Evolutionary conservation across 208 protist genomes (phyloP), one percentile per base, ranked within the genome.

Genomic region (Naegleria gruberi): DNA sequence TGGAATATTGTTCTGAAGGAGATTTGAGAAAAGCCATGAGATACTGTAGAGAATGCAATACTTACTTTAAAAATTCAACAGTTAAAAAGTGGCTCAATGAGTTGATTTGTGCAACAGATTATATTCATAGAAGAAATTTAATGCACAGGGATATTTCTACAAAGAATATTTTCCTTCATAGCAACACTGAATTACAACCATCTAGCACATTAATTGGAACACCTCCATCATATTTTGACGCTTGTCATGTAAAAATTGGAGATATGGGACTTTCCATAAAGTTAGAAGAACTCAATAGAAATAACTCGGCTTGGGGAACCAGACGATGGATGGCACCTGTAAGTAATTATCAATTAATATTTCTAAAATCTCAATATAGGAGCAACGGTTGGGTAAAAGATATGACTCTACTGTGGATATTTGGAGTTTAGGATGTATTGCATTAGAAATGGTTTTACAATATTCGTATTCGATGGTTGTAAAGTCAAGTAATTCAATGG

Each of bases 251-350:
- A 55, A 93, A 93, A 84, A 77, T 94, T 12, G 93, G 86, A 19
- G 93, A 94, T 51, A 92, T 94, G 51, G 93, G 93, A n/a, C 93
- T 93, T 30, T 91, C 91, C 15, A 89, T 86, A 34, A 65, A 65
- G 12, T 19, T 65, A 1, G 43, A 93, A 19, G 42, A 89, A 26
- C 8, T 46, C 0, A 92, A 91, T 74, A 84, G 92, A 23, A 85
- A 89, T 77, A 55, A 43, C 8, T 92, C 93, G n/a, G 81, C 94
- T n/a, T 93, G 95, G 81, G 94, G 94, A 37, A 95, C 94, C 41
- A 94, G 94, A 19, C 94, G 94, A 77, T 95, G 93, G 94, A 95
- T 97, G 92, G 91, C 94, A 0, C 95, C 95, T 15, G 94, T n/a
- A 97, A 87, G 90, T 96, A 7, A 90, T 96, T 26, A 73, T 93